Evolutionary conservation across 768 basidiomycete species (phyloP).

Genomic region (Kwoniella dejecticola): DNA sequence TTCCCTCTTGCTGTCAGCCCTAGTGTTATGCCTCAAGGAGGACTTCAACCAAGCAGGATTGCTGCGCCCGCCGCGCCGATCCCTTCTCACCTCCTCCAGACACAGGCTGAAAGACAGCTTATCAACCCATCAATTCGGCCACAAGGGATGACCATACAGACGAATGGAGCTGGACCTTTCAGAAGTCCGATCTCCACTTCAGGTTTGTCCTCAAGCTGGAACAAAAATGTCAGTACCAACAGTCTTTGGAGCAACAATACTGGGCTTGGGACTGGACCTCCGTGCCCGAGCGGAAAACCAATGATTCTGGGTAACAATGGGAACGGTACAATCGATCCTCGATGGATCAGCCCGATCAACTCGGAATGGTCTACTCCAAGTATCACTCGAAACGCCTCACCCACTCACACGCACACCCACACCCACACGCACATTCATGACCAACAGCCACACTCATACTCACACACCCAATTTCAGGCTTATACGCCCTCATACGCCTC

Average conservation of each 20-base stretch:
- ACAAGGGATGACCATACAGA: no score
- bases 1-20: no score
- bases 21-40: no score
- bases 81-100: background rate
- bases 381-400: conserved; percentile 7
- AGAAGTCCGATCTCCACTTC: no score
- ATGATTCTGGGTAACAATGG: background rate
- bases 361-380: conserved; percentile 21
- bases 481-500: no score
- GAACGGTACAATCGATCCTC: conserved; percentile 25
- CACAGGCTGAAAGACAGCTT: background rate
- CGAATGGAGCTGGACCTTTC: no score
- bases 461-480: no score
- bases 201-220: conserved; percentile 6
- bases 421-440: no score
- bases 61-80: conserved; percentile 27
- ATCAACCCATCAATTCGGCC: background rate
- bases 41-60: conserved; percentile 13
- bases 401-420: background rate
- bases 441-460: no score
- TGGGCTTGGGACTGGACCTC: background rate
- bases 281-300: background rate
- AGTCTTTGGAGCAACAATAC: background rate
- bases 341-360: conserved; percentile 16
- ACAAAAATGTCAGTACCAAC: background rate